Conservation (phyloP, 116 monocot species). For the Phalaenopsis hybrid region DNA sequence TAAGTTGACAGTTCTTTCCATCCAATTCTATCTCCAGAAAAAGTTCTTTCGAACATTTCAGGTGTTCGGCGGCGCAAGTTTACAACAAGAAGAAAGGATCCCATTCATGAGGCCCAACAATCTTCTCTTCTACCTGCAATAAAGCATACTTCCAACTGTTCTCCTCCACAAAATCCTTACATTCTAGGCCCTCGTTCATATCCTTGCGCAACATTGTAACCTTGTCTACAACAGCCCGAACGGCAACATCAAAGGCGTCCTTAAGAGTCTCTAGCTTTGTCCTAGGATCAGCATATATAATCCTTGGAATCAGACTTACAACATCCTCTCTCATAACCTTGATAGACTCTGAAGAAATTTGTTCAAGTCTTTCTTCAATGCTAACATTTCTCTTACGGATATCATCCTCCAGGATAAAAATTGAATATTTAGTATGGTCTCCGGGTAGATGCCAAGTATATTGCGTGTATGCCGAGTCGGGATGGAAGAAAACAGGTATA, state of each 20-base stretch:
- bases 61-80: too few relatives aligned
- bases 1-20: too few relatives aligned
- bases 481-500: slow-evolving; percentile 94
- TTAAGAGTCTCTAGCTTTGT: slow-evolving; percentile 60
- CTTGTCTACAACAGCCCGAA: slow-evolving; percentile 68
- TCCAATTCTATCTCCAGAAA: too few relatives aligned
- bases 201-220: slow-evolving; percentile 65
- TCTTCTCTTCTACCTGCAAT: slow-evolving; percentile 55
- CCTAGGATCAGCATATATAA: slow-evolving; percentile 88
- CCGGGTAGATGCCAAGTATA: slow-evolving; percentile 92
- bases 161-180: slow-evolving; percentile 81
- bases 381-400: slow-evolving; percentile 45
- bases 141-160: slow-evolving; percentile 95
- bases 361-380: slow-evolving; percentile 57
- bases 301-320: slow-evolving; percentile 68
- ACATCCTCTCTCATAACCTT: slow-evolving; percentile 80
- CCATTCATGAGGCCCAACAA: slow-evolving; percentile 79
- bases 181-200: slow-evolving; percentile 52
- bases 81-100: slow-evolving; percentile 61
- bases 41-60: too few relatives aligned
- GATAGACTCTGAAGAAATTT: slow-evolving; percentile 42
- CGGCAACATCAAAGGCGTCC: slow-evolving; percentile 91
- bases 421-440: slow-evolving; percentile 63
- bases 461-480: slow-evolving; percentile 87
- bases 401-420: slow-evolving; percentile 78